Percentiles rank a stretch among this genome's conserved stretches.
phyloP scores from a whole-genome alignment of 1,284 basidiomycete species.

The Omphalotus olearius region DNA sequence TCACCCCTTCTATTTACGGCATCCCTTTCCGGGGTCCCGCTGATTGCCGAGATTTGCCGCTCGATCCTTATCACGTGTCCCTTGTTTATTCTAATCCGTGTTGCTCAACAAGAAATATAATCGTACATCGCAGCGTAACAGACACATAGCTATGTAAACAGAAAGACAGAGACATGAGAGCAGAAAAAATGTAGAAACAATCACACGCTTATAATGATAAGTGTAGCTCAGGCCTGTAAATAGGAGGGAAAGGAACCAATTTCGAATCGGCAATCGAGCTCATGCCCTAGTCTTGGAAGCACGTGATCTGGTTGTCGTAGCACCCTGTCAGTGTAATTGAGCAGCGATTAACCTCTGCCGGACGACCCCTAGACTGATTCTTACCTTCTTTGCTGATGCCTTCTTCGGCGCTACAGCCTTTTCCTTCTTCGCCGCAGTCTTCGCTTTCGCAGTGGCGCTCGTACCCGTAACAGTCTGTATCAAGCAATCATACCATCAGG shows the following conservation, averaged over 20 bases:
- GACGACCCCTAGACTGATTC: slow-evolving; percentile 4
- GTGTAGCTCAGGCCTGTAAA: neutral
- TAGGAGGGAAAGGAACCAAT: slow-evolving; percentile 7
- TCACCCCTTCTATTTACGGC: no score
- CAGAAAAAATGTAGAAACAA: neutral
- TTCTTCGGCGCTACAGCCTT: slow-evolving; percentile 33
- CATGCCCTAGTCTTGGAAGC: slow-evolving; percentile 30
- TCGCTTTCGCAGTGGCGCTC: slow-evolving; percentile 29
- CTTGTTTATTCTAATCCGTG: no score
- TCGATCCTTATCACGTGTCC: no score
- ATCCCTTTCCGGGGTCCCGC: no score
- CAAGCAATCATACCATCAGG: slow-evolving; percentile 5
- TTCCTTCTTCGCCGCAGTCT: slow-evolving; percentile 34
- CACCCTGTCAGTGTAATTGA: slow-evolving; percentile 14
- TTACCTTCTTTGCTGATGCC: slow-evolving; percentile 26
- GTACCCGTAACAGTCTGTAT: slow-evolving; percentile 34
- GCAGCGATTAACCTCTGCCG: neutral
- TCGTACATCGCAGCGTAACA: no score
- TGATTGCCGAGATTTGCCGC: no score
- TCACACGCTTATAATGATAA: neutral
- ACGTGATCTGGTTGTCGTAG: slow-evolving; percentile 29
- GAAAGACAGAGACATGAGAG: no score
- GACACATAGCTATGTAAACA: no score
- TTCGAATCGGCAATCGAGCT: slow-evolving; percentile 20
- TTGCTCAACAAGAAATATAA: no score